Evolutionary conservation across 2,329 filamentous ascomycete genomes (phyloP).

Genomic region (Rhynchosporium graminicola): DNA sequence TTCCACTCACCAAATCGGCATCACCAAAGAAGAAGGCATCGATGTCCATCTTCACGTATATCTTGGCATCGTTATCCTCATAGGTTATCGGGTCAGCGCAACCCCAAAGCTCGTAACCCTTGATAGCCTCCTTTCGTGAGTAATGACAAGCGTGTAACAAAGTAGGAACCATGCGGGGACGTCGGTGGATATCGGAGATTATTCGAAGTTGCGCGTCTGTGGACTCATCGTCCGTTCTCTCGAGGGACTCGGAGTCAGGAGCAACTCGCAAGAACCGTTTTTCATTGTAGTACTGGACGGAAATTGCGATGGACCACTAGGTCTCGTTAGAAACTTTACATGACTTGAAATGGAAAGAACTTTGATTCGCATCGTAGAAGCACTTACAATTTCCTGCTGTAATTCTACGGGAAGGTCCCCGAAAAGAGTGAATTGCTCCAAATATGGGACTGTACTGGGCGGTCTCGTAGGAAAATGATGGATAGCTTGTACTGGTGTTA

Average conservation of each 20-base stretch:
- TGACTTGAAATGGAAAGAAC: not conserved
- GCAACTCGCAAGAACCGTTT: slow-evolving; percentile 12
- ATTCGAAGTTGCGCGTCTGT: slow-evolving; percentile 4
- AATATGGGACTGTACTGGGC: not conserved
- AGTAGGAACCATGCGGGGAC: slow-evolving; percentile 10
- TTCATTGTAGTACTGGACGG: slow-evolving; percentile 6
- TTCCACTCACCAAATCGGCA: not conserved
- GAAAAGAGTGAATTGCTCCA: slow-evolving; percentile 3
- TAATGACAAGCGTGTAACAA: slow-evolving; percentile 12
- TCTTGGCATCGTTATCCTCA: not conserved
- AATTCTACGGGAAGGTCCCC: not conserved
- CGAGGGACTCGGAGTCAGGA: not conserved
- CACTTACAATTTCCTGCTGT: slow-evolving; percentile 11
- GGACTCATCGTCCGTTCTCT: not conserved
- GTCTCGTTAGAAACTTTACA: not conserved
- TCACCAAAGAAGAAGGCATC: slow-evolving; percentile 17
- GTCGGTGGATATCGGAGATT: slow-evolving; percentile 4
- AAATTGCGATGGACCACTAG: not conserved
- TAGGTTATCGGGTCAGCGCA: slow-evolving; percentile 9
- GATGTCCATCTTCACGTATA: slow-evolving; percentile 16
- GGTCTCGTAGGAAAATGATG: not conserved
- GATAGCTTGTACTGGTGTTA: not conserved
- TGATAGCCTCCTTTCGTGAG: slow-evolving; percentile 3
- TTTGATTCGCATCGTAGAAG: not conserved
- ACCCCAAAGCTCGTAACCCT: slow-evolving; percentile 11